These are phyloP conservation scores for Angomonas desouzai DNA, from an alignment of 208 protist genomes.

Conservation along the genomic window DNA sequence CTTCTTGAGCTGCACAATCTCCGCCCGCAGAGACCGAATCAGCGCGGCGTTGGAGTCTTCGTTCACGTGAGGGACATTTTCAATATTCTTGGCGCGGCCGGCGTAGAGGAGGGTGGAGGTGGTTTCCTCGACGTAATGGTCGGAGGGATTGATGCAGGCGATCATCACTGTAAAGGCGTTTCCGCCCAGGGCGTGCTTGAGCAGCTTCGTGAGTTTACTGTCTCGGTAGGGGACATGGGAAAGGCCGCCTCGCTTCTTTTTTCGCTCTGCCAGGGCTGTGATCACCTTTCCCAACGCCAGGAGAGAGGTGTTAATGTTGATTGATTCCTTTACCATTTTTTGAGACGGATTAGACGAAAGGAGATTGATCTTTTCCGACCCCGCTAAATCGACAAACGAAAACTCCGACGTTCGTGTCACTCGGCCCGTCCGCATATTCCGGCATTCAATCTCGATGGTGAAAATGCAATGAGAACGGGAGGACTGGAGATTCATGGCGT, in stretches of 20 bases:
- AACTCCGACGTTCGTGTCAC: slow-evolving; percentile 59
- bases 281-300: slow-evolving; percentile 92
- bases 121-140: slow-evolving; percentile 84
- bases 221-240: slow-evolving; percentile 90
- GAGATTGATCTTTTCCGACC: slow-evolving; percentile 82
- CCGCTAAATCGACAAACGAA: slow-evolving; percentile 89
- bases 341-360: slow-evolving; percentile 44
- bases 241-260: slow-evolving; percentile 16
- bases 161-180: slow-evolving; percentile 85
- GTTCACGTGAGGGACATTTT: slow-evolving; percentile 80
- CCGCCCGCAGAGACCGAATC: slow-evolving; percentile 61
- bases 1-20: slow-evolving; percentile 71
- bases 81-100: slow-evolving; percentile 80
- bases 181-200: slow-evolving; percentile 81
- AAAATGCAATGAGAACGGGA: slow-evolving; percentile 92
- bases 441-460: slow-evolving; percentile 76
- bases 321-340: slow-evolving; percentile 74
- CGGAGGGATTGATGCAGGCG: slow-evolving; percentile 82
- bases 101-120: slow-evolving; percentile 90
- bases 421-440: slow-evolving; percentile 25
- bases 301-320: slow-evolving; percentile 92
- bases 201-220: slow-evolving; percentile 85
- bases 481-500: slow-evolving; percentile 87
- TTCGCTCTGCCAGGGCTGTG: slow-evolving; percentile 45
- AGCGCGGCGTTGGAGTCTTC: slow-evolving; percentile 69